Base-by-base conservation (phyloP, 139 green algal species). In the Tetradesmus obliquus region DNA sequence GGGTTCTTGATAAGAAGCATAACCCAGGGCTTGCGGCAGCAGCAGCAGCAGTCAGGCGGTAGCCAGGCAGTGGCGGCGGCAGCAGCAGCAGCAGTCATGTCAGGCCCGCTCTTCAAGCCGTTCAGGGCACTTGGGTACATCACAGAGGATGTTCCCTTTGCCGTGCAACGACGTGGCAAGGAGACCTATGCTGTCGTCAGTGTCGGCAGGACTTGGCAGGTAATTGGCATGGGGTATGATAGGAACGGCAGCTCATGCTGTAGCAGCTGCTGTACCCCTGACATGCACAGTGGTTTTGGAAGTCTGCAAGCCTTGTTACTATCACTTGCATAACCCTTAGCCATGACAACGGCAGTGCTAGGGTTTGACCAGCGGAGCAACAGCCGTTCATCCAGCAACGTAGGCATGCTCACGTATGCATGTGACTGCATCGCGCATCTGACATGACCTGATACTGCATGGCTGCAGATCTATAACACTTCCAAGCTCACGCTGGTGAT, bases 141-240 rank as follows among this genome's bases (percentile, higher is more conserved):
- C 84, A 98, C 95, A 6, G 98, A 99, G 51, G 93, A 95, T 32
- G 94, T 97, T 3, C 98, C 97, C 0, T 99, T 99, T 89, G 96
- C 94, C 0, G 94, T 98, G 6, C 95, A 98, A 80, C 91, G 97
- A 9, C 93, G 94, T 1, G 98, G 98, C 9, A 96, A 95, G 76
- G 96, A 99, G 84, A 96, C 94, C 0, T 98, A 94, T 82, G 96
- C 99, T 9, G 98, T 96, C 2, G 96, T 99, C 79, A 98, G 97
- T 86, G 97, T 99, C 2, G 98, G 98, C 19, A 97, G 97, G 51
- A 95, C 97, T 71, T 99, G 98, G 98, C 98, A 99, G 96, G 98
- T 98, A 54, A 57, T 94, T 51, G 90, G 60, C 85, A 80, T 53
- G 22, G 2, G 45, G 13, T 20, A 69, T 10, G 6, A 2, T 45